These are phyloP conservation scores for Stellera chamaejasme DNA, from an alignment of 345 rosid genomes.

Conservation along the genomic window DNA sequence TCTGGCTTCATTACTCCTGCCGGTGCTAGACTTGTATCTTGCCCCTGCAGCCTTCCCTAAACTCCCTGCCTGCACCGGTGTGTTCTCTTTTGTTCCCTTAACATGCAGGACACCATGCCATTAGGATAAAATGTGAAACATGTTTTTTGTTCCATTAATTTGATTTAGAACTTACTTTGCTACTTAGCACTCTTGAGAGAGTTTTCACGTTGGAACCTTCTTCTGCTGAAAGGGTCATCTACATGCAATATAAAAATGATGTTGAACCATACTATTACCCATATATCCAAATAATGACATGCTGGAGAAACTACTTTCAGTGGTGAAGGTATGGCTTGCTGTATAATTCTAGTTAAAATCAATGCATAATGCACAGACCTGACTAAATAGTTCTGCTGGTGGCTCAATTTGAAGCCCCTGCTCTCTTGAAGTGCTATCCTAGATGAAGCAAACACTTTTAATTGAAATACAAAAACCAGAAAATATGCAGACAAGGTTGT, in stretches of 20 bases:
- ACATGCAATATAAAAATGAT: slow-evolving; percentile 11
- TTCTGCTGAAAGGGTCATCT: slow-evolving; percentile 40
- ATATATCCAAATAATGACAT: background rate
- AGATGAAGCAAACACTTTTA: slow-evolving; percentile 10
- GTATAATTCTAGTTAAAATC: background rate
- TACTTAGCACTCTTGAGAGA: slow-evolving; percentile 15
- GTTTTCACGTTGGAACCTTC: slow-evolving; percentile 14
- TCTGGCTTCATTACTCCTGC: slow-evolving; percentile 11
- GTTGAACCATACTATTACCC: background rate
- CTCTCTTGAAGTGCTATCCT: slow-evolving; percentile 23
- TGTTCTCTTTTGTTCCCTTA: slow-evolving; percentile 37
- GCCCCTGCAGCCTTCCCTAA: slow-evolving; percentile 13
- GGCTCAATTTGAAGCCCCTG: slow-evolving; percentile 18
- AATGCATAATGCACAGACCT: slow-evolving; percentile 8
- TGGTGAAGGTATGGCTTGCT: background rate
- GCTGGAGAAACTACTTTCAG: background rate
- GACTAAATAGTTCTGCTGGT: slow-evolving; percentile 25
- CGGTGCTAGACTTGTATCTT: slow-evolving; percentile 20
- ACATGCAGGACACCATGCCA: slow-evolving; percentile 5
- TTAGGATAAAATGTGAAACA: background rate
- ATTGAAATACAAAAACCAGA: background rate
- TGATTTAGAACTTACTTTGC: slow-evolving; percentile 23
- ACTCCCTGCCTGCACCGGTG: slow-evolving; percentile 15
- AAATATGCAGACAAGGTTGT: slow-evolving; percentile 3
- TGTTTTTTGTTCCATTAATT: background rate